Evolutionary conservation across 2,329 filamentous ascomycete species (phyloP).

Genomic region (Colletotrichum cuscutae): DNA sequence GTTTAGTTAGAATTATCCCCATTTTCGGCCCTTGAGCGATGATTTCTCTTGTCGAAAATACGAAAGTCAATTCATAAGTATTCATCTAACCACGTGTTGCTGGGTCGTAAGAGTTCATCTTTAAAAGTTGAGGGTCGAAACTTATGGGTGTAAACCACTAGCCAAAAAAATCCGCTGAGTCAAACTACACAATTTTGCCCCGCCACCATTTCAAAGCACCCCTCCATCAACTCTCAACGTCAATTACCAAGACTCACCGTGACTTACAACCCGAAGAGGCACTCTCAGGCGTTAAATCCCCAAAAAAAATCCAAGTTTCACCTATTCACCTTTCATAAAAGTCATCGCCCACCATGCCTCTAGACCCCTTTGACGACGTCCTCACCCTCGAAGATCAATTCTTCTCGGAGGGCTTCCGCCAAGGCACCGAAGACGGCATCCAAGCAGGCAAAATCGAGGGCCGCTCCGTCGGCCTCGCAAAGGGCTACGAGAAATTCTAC

Average conservation of each 20-base stretch:
- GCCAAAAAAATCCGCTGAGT: conserved; percentile 25
- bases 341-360: conserved; percentile 39
- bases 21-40: neutral
- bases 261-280: neutral
- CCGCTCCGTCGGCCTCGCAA: conserved; percentile 88
- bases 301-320: too few relatives aligned
- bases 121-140: neutral
- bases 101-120: neutral
- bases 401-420: conserved; percentile 83
- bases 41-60: neutral
- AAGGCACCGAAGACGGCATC: conserved; percentile 80
- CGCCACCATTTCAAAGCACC: conserved; percentile 24
- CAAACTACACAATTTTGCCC: conserved; percentile 29
- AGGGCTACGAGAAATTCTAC: conserved; percentile 92
- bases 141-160: conserved; percentile 22
- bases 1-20: neutral
- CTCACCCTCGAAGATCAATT: conserved; percentile 74
- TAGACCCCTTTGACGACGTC: conserved; percentile 67
- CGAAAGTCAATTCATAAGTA: neutral
- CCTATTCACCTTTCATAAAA: neutral
- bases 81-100: neutral
- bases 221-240: conserved; percentile 24
- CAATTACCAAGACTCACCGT: neutral
- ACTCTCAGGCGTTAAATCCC: too few relatives aligned
- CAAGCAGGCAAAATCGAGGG: conserved; percentile 87